phyloP scores from a whole-genome alignment of 164 flowering plant genomes.

The Protea cynaroides region DNA sequence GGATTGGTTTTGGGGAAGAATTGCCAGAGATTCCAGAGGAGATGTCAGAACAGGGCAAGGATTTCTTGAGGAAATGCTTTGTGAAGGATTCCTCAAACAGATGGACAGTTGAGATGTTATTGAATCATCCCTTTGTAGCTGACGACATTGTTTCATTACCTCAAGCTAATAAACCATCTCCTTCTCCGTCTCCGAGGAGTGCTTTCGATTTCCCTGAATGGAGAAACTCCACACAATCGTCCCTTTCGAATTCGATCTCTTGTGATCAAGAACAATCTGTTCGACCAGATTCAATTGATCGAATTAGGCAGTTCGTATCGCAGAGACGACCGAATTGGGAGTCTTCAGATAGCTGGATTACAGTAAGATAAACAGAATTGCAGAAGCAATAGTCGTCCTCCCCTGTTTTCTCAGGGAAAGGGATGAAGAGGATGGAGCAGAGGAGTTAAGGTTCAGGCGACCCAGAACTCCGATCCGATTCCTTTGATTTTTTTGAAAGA shows the following conservation, averaged over 20 bases:
- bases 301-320: conserved; percentile 18
- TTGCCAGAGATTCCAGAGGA: conserved; percentile 39
- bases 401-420: conserved; percentile 1
- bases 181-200: conserved; percentile 33
- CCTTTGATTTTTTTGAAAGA: background rate
- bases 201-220: conserved; percentile 38
- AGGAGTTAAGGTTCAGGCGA: no score
- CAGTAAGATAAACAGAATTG: conserved; percentile 13
- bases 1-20: conserved; percentile 30
- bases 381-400: no score
- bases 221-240: conserved; percentile 9
- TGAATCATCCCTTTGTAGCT: conserved; percentile 47
- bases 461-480: background rate
- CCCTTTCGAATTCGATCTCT: conserved; percentile 5
- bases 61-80: conserved; percentile 48
- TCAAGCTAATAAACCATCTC: background rate
- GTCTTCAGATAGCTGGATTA: conserved; percentile 22
- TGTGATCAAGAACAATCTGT: background rate
- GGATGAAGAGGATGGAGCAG: background rate
- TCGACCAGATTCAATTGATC: background rate
- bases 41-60: conserved; percentile 41
- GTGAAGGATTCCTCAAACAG: conserved; percentile 40
- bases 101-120: conserved; percentile 62
- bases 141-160: conserved; percentile 5
- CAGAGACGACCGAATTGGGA: conserved; percentile 24